Evolutionary conservation across 139 green algal species (phyloP).

Genomic region (Chlorella sp.): DNA sequence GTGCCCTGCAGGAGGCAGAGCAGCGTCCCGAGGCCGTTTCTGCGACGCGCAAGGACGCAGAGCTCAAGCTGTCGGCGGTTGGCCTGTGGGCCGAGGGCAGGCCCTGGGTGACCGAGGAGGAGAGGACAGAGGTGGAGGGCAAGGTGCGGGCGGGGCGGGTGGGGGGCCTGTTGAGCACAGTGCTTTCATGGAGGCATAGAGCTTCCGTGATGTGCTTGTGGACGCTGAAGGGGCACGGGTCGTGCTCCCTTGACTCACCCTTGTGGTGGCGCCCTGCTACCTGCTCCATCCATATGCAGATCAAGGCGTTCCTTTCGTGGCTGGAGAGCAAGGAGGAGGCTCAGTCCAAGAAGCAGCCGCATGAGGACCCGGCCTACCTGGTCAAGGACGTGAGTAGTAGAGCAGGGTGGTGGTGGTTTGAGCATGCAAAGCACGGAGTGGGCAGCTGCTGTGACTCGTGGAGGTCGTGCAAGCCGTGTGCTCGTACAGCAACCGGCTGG

Average conservation of each 20-base stretch:
- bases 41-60: conserved; percentile 38
- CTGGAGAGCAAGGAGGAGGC: conserved; percentile 46
- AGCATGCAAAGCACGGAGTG: too few relatives aligned
- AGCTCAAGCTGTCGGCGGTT: conserved; percentile 32
- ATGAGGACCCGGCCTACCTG: conserved; percentile 62
- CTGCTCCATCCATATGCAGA: conserved; percentile 6
- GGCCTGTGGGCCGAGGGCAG: conserved; percentile 66
- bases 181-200: background rate
- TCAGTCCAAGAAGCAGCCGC: conserved; percentile 49
- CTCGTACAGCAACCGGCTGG: too few relatives aligned
- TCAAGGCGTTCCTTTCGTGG: conserved; percentile 24
- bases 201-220: background rate
- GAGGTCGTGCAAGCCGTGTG: too few relatives aligned
- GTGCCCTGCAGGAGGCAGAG: conserved; percentile 21
- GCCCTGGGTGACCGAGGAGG: conserved; percentile 76
- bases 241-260: too few relatives aligned
- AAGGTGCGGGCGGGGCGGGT: conserved; percentile 23
- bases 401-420: too few relatives aligned
- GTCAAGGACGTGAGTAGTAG: conserved; percentile 18
- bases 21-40: conserved; percentile 38
- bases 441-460: too few relatives aligned
- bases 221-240: too few relatives aligned
- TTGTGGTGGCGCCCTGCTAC: too few relatives aligned
- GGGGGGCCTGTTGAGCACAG: background rate
- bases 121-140: conserved; percentile 42